phyloP scores from a whole-genome alignment of 2,329 filamentous ascomycete species.

The Colletotrichum shisoi region DNA sequence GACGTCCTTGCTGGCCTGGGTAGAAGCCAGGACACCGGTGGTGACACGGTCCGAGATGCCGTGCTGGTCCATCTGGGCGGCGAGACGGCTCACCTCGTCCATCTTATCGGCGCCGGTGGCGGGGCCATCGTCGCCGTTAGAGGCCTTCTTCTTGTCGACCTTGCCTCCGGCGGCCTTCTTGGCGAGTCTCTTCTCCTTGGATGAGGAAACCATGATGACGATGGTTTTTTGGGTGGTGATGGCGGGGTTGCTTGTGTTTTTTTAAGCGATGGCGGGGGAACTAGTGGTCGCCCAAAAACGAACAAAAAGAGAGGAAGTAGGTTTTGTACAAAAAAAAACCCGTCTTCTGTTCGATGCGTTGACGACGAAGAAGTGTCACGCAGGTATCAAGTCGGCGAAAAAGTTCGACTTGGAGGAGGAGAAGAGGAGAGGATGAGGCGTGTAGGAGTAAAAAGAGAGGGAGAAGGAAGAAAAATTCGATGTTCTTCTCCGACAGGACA shows the following conservation, averaged over 20 bases:
- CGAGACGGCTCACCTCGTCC: slow-evolving; percentile 84
- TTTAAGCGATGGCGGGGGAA: slow-evolving; percentile 39
- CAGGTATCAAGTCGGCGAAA: slow-evolving; percentile 34
- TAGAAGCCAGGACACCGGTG: slow-evolving; percentile 91
- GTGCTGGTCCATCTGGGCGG: slow-evolving; percentile 93
- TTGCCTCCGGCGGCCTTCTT: slow-evolving; percentile 77
- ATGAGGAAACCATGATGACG: slow-evolving; percentile 67
- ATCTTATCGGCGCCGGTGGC: slow-evolving; percentile 76
- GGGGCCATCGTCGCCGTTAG: slow-evolving; percentile 76
- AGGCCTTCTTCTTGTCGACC: slow-evolving; percentile 71
- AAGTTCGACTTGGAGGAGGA: slow-evolving; percentile 28
- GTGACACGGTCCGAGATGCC: slow-evolving; percentile 97
- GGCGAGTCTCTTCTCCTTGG: slow-evolving; percentile 75
- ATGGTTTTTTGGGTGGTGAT: slow-evolving; percentile 38
- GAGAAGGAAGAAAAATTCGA: slow-evolving; percentile 30
- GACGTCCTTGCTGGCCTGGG: slow-evolving; percentile 86
- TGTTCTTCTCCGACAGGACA: slow-evolving; percentile 27
- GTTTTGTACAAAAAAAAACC: slow-evolving; percentile 5
- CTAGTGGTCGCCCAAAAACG: slow-evolving; percentile 27
- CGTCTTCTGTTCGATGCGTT: slow-evolving; percentile 14
- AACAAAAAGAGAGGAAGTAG: slow-evolving; percentile 13
- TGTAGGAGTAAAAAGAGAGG: slow-evolving; percentile 27
- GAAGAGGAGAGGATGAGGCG: slow-evolving; percentile 19
- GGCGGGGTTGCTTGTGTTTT: slow-evolving; percentile 35
- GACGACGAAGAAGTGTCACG: slow-evolving; percentile 32